These are phyloP conservation scores for Casuarina glauca DNA, from an alignment of 306 rosid genomes.

Conservation along the genomic window DNA sequence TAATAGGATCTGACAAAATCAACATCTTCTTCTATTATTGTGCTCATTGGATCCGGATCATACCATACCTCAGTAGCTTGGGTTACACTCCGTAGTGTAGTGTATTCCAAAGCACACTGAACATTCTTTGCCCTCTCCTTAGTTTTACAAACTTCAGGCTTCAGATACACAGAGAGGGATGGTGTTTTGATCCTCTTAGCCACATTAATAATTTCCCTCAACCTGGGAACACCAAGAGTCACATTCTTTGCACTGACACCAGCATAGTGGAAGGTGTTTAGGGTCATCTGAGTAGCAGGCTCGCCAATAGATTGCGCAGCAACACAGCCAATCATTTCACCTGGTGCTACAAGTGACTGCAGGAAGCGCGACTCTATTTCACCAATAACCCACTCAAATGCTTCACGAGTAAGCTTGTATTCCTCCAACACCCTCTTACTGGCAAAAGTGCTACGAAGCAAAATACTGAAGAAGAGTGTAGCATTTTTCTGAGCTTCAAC, in stretches of 20 bases:
- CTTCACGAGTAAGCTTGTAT: conserved; percentile 97
- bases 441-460: conserved; percentile 94
- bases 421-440: conserved; percentile 97
- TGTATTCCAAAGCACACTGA: conserved; percentile 97
- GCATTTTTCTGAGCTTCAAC: conserved; percentile 98
- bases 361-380: conserved; percentile 95
- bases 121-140: conserved; percentile 97
- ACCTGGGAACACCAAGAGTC: conserved; percentile 96
- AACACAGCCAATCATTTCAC: conserved; percentile 98
- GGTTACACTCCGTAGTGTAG: conserved; percentile 94
- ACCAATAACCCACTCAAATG: conserved; percentile 97
- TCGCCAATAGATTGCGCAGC: conserved; percentile 99
- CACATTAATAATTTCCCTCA: conserved; percentile 96
- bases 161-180: conserved; percentile 82
- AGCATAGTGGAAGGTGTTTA: conserved; percentile 98
- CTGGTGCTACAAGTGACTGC: conserved; percentile 96
- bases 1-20: conserved; percentile 90
- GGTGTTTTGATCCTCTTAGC: conserved; percentile 98
- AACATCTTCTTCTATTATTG: conserved; percentile 86
- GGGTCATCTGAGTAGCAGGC: conserved; percentile 99
- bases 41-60: conserved; percentile 95
- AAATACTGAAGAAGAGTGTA: conserved; percentile 80
- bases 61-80: conserved; percentile 99
- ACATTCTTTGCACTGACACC: conserved; percentile 99
- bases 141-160: conserved; percentile 78